Base-by-base conservation (phyloP, 306 rosid genomes). In the Sicyos baderoa region DNA sequence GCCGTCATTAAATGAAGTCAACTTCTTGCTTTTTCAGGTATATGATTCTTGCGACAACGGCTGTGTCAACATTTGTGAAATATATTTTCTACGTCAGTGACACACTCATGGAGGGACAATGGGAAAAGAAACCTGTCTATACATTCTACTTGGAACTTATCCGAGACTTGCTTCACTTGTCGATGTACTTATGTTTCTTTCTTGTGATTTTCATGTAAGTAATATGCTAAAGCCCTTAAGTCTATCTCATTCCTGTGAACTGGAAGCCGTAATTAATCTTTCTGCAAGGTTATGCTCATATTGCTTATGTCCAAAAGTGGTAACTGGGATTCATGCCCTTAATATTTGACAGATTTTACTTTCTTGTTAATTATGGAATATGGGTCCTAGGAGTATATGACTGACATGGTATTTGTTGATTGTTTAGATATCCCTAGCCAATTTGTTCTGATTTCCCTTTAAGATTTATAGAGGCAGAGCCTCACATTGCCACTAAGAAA, bases 21-120 rank as follows among this genome's bases (percentile, higher is more conserved):
- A 49, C 70, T 17, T 32, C 71, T 78, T 80, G 68, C 73, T 48
- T 79, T 79, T 57, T 70, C 90, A 94, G 99, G 96, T 94, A 94
- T 93, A 90, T 94, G 99, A 94, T 94, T 74, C 82, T 94, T 71
- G 97, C 99, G 7, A 94, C 99, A 47, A 94, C 99, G 32, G 89
- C 87, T 4, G 90, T 94, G 68, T 84, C 99, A 27, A 88, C 87
- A 44, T 90, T 94, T 74, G 89, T 90, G 22, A 94, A 94, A 82
- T 94, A 90, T 67, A 73, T 90, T 75, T 94, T 94, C 89, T 94
- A 90, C 72, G 96, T 94, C 40, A 84, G 79, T 60, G 99, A 94
- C 82, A 83, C 87, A 84, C 91, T 94, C 73, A 94, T 90, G 99
- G 99, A 94, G 74, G 97, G 96, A 75, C 99, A 94, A 56, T 94